Percentiles rank a stretch among this genome's conserved stretches.
Evolutionary conservation across 176 grass and related monocot species (phyloP).

Genomic region (Chloris gayana): DNA sequence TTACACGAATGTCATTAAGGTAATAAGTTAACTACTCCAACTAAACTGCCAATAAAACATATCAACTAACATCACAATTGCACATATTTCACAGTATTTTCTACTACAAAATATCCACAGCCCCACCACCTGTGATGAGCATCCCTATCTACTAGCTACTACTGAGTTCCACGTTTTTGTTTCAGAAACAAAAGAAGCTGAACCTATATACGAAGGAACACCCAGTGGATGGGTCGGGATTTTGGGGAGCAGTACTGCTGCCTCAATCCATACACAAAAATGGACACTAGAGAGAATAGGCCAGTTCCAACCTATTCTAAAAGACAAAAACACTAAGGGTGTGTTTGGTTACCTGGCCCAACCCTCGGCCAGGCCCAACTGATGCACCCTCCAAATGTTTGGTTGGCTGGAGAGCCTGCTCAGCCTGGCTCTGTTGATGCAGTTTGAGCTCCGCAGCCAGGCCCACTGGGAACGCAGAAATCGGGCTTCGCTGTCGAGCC

Average conservation of each 20-base stretch:
- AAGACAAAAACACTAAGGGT: neutral
- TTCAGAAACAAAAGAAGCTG: neutral
- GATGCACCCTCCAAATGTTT: no score
- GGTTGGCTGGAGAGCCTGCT: no score
- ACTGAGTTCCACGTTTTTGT: constrained; percentile 17
- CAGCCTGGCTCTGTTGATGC: no score
- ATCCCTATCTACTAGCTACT: constrained; percentile 8
- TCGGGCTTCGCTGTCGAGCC: no score
- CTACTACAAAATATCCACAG: neutral
- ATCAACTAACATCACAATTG: constrained; percentile 18
- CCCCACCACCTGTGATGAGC: constrained; percentile 8
- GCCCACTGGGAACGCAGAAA: no score
- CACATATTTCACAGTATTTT: neutral
- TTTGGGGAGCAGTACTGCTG: no score
- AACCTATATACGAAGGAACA: neutral
- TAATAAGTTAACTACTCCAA: constrained; percentile 1
- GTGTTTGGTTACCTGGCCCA: no score
- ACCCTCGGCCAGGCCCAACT: no score
- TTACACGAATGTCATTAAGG: constrained; percentile 1
- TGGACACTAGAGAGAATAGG: neutral
- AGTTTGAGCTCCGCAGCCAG: no score
- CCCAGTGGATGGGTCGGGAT: no score
- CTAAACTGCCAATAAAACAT: neutral
- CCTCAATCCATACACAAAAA: neutral
- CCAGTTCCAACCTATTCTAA: constrained; percentile 5